Evolutionary conservation across 164 flowering plant genomes (phyloP), one percentile per base, ranked within the genome.

Genomic region (Chimonanthus salicifolius): DNA sequence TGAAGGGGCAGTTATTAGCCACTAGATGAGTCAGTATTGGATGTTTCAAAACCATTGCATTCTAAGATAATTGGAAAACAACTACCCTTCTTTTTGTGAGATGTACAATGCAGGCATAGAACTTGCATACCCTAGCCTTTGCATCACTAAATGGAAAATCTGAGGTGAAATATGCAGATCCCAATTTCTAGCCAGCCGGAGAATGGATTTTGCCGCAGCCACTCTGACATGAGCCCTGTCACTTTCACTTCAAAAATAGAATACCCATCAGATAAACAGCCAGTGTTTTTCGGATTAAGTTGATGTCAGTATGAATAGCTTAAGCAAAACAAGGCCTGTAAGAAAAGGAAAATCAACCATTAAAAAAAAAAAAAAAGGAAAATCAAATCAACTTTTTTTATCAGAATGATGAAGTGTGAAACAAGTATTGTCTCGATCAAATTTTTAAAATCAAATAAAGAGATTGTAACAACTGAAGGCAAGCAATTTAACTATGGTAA

Each of bases 131-230:
- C 97, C 85, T 88, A 51, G 90, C 91, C 74, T 78, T 81, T 82
- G 73, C 69, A 92, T 62, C 62, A 91, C 83, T 43, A 75, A 62
- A 72, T 74, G 83, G 80, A 92, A 96, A 33, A 88, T 71, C 50
- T 85, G 79, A 11, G 97, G 88, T 15, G 91, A 76, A 76, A 96
- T 84, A 78, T 87, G 88, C 71, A 85, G 76, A 84, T 96, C 97
- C 98, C 97, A 94, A 84, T 83, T 89, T 80, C 85, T 83, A 63
- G 98, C 90, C 64, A 96, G 92, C 79, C 77, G 82, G 15, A 94
- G 92, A 79, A 96, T 84, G 72, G 97, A 84, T 80, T 89, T 92
- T 49, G 97, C 92, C 79, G 98, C 97, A 81, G 95, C 98, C 78
- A 96, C 75, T 81, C 89, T 85, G 51, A 94, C 75, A 50, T 82